phyloP scores from a whole-genome alignment of 306 rosid species.

The Pterocarpus macrocarpus region DNA sequence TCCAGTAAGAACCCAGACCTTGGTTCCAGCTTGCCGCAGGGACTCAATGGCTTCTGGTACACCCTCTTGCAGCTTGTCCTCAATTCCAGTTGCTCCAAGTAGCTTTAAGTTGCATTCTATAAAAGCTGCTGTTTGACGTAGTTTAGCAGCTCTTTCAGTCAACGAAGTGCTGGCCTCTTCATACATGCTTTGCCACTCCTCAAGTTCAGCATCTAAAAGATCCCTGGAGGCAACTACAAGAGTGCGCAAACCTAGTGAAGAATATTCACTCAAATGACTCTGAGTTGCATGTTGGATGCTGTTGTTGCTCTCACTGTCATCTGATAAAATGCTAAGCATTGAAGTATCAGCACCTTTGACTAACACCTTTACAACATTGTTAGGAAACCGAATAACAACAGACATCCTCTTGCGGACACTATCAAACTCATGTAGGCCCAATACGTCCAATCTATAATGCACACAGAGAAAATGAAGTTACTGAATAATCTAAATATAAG shows the following conservation, averaged over 20 bases:
- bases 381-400: conserved; percentile 88
- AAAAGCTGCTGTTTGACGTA: conserved; percentile 82
- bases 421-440: conserved; percentile 98
- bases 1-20: conserved; percentile 99
- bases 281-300: conserved; percentile 61
- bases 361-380: conserved; percentile 82
- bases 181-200: conserved; percentile 82
- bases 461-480: conserved; percentile 43
- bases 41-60: conserved; percentile 95
- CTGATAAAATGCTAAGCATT: conserved; percentile 74
- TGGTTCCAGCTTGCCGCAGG: conserved; percentile 95
- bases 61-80: conserved; percentile 97
- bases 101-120: conserved; percentile 83
- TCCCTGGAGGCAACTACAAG: conserved; percentile 88
- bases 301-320: conserved; percentile 52
- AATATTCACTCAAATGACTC: conserved; percentile 80
- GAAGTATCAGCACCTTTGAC: conserved; percentile 98
- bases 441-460: conserved; percentile 84
- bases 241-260: conserved; percentile 87
- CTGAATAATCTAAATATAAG: conserved; percentile 37
- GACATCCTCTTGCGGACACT: conserved; percentile 98
- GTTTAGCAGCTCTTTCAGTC: conserved; percentile 72
- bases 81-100: conserved; percentile 95
- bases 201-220: conserved; percentile 79
- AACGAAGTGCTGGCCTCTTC: conserved; percentile 95